These are phyloP conservation scores for Lophiostoma macrostomum DNA, from an alignment of 495 filamentous ascomycete species.

Conservation along the genomic window DNA sequence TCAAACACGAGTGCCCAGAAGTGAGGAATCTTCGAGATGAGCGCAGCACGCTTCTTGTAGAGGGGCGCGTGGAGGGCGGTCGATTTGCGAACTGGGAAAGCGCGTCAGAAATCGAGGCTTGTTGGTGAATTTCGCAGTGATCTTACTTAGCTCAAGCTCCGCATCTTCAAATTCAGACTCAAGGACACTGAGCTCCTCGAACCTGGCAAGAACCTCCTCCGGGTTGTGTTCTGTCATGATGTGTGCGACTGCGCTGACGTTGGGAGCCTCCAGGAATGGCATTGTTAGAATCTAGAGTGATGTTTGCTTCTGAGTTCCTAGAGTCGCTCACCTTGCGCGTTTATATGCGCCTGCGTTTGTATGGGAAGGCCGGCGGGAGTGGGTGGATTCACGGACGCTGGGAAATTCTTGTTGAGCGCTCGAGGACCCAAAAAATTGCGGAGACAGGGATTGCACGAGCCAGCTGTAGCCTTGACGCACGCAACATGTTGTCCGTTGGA, in stretches of 20 bases:
- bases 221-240: slow-evolving; percentile 30
- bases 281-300: slow-evolving; percentile 1
- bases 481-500: no score
- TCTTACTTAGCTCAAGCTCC: slow-evolving; percentile 65
- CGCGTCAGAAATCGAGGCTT: no score
- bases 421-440: no score
- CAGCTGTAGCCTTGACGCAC: no score
- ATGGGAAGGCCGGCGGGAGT: no score
- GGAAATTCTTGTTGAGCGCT: no score
- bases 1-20: slow-evolving; percentile 91
- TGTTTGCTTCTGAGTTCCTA: no score
- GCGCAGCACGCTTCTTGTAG: slow-evolving; percentile 66
- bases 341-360: no score
- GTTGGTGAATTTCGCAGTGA: not conserved
- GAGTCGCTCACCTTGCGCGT: no score
- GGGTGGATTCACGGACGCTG: no score
- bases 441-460: no score
- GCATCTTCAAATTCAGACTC: slow-evolving; percentile 62
- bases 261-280: slow-evolving; percentile 13
- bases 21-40: slow-evolving; percentile 65
- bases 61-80: slow-evolving; percentile 51
- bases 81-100: slow-evolving; percentile 55
- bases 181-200: slow-evolving; percentile 42
- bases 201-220: slow-evolving; percentile 28
- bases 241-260: not conserved